Evolutionary conservation across 371 early-diverging fungal species (phyloP).

Genomic region (Antonospora locustae): DNA sequence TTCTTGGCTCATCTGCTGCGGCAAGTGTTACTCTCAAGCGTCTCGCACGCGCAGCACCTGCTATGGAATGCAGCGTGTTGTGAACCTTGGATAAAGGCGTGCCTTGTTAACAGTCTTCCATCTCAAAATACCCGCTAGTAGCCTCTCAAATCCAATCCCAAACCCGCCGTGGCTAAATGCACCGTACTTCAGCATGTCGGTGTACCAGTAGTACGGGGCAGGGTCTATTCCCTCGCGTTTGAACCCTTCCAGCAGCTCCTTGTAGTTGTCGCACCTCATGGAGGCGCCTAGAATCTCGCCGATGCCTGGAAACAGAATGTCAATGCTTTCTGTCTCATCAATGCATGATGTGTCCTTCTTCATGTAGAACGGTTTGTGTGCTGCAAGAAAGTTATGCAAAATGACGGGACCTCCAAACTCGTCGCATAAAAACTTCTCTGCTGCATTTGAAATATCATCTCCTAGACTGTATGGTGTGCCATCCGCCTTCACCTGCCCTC

Average conservation of each 20-base stretch:
- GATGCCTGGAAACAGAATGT: conserved; percentile 92
- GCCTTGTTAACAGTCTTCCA: conserved; percentile 70
- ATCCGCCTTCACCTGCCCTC: conserved; percentile 70
- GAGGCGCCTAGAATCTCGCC: conserved; percentile 99
- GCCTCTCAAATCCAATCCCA: conserved; percentile 94
- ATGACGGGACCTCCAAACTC: conserved; percentile 85
- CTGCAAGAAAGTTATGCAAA: conserved; percentile 83
- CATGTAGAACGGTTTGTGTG: conserved; percentile 99
- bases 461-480: conserved; percentile 75
- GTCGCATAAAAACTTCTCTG: conserved; percentile 91
- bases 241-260: conserved; percentile 78
- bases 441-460: conserved; percentile 97
- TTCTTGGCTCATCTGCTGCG: too few relatives aligned
- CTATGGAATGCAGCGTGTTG: conserved; percentile 60
- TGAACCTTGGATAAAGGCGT: conserved; percentile 83
- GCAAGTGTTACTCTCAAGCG: too few relatives aligned
- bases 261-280: conserved; percentile 83
- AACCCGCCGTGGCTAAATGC: conserved; percentile 93
- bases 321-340: conserved; percentile 81
- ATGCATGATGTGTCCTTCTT: conserved; percentile 66
- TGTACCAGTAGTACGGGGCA: conserved; percentile 91
- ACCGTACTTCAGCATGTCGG: conserved; percentile 94
- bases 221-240: conserved; percentile 85
- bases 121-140: conserved; percentile 85
- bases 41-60: too few relatives aligned